Base-by-base conservation (phyloP, 768 basidiomycete genomes). In the Lactarius trivialis region DNA sequence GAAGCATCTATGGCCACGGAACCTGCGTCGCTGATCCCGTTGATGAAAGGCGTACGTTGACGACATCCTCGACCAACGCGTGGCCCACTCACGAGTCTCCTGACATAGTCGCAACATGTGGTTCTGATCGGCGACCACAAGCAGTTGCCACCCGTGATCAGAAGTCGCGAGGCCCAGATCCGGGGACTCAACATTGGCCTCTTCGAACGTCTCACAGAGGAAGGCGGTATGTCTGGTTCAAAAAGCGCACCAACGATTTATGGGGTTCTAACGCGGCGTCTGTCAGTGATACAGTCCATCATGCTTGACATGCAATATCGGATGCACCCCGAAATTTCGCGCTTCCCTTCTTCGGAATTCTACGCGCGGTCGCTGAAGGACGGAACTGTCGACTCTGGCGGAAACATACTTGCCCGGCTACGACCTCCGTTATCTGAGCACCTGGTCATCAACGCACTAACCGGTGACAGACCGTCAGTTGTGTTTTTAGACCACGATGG, bases 1-100 rank as follows among this genome's bases (percentile, higher is more conserved):
- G 94, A 98, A 73, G 95, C 95, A 1, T 92, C 91, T 8, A 96
- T 97, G 93, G 93, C 91, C 34, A 96, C 93, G 2, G 94, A 98
- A 73, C 93, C 94, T 12, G 87, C 92, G 26, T 89, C 92, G 21
- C 76, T 96, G 59, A 88, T 98, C 67, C 92, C 94, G 0, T 76
- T 98, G 48, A 96, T 93, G 89, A 93, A 91, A 82, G 94, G 94
- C 11, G 91, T 93, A 76, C 60, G 89, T 37, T 84, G 61, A 61
- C 62, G 26, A n/a, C 28, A 63, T 32, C 65, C 32, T 52, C 50
- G 39, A 45, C n/a, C 19, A 17, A 56, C 63, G 34, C 56, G 56
- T 68, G 65, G 63, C 60, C 39, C 14, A 62, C 65, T 65, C 53
- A 63, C 56, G 11, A 26, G 63, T 55, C 37, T 57, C 39, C 55